Conservation (phyloP, 345 rosid species). For the Crucihimalaya himalaica region DNA sequence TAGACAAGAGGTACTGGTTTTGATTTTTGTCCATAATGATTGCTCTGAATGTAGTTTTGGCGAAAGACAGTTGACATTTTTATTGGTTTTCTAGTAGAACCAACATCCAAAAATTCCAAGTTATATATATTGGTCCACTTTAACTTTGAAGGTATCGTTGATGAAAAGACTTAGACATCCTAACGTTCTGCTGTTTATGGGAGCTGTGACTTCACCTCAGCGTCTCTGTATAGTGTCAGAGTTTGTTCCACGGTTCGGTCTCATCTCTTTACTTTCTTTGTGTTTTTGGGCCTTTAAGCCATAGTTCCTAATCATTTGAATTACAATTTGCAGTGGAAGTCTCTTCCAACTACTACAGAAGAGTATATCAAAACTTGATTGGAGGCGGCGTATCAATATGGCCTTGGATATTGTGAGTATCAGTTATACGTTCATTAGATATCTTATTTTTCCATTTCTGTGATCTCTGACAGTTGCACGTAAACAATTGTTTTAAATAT, state of each 20-base stretch:
- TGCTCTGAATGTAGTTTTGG: not conserved
- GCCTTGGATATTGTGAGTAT: constrained; percentile 87
- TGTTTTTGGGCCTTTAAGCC: constrained; percentile 3
- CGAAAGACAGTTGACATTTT: not conserved
- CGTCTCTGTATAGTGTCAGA: constrained; percentile 96
- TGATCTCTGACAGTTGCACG: not conserved
- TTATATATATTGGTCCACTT: constrained; percentile 11
- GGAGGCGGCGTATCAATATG: constrained; percentile 85
- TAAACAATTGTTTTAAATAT: not conserved
- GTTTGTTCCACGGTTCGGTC: constrained; percentile 86
- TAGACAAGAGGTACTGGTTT: constrained; percentile 71
- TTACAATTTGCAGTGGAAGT: constrained; percentile 70
- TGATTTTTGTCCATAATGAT: not conserved
- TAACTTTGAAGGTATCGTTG: constrained; percentile 63
- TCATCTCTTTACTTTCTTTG: constrained; percentile 25
- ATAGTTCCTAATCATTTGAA: constrained; percentile 6
- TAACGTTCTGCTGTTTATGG: constrained; percentile 90
- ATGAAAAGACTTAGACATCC: constrained; percentile 98
- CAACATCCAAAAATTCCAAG: not conserved
- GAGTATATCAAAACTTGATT: constrained; percentile 70
- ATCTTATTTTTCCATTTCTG: not conserved
- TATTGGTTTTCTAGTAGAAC: constrained; percentile 10
- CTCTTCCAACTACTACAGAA: constrained; percentile 82
- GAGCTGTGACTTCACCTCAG: constrained; percentile 85
- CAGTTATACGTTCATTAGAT: constrained; percentile 2